A percentile compares a stretch with the other conserved stretches of the same genome.
phyloP scores from a whole-genome alignment of 2,329 filamentous ascomycete species.

The Aureobasidium uvarum region DNA sequence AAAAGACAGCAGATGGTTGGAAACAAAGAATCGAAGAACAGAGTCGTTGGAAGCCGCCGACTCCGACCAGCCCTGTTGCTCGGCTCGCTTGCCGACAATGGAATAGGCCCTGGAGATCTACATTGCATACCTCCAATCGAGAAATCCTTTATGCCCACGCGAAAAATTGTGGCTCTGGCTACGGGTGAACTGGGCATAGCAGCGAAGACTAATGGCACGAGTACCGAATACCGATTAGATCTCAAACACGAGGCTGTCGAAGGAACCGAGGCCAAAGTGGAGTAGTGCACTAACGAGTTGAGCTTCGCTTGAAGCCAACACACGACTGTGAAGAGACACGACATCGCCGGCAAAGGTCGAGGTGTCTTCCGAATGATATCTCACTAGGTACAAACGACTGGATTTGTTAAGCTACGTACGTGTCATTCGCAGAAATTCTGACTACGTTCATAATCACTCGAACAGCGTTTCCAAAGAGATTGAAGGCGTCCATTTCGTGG shows the following conservation, averaged over 20 bases:
- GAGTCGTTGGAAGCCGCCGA: background rate
- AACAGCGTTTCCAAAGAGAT: too few species aligned
- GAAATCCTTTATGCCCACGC: background rate
- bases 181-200: background rate
- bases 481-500: background rate
- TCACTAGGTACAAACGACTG: background rate
- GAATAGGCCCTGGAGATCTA: slow-evolving; percentile 4
- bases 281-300: background rate
- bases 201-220: background rate
- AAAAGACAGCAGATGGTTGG: background rate
- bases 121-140: background rate
- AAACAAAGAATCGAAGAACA: background rate
- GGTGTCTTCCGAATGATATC: background rate
- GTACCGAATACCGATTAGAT: background rate
- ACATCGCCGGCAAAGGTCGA: too few species aligned
- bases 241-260: background rate
- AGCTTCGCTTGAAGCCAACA: background rate
- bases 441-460: background rate
- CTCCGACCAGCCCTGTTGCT: background rate
- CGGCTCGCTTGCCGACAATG: background rate
- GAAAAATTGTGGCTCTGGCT: background rate
- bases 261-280: background rate
- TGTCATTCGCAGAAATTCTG: background rate
- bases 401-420: too few species aligned
- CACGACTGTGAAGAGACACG: background rate